Evolutionary conservation across 805 yeast genomes (phyloP), one percentile per base, ranked within the genome.

Genomic region (Kockiozyma suomiensis): DNA sequence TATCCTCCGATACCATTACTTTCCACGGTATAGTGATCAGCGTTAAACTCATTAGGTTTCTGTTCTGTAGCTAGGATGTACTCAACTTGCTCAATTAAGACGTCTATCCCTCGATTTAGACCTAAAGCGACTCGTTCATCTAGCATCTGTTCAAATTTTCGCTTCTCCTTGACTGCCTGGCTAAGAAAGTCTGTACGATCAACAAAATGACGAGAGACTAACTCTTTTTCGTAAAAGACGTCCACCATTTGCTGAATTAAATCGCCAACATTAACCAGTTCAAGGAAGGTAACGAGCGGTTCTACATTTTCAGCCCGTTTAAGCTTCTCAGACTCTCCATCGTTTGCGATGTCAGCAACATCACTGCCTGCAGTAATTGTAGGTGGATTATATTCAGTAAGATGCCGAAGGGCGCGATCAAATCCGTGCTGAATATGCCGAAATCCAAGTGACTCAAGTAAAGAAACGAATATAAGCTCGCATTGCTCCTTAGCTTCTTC

Each of bases 101-200:
- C 92, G 62, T 89, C 96, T 35, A 94, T 90, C 43, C 97, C 96
- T n/a, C 88, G 82, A 68, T 90, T 92, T 32, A 94, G 78, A 0
- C 99, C 99, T 69, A 88, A 88, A 0, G 98, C 99, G 19, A 94
- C 97, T 70, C 81, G 87, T 55, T 85, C 89, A 73, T 94, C 99
- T 10, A 94, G 81, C 74, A 84, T 77, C 6, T 83, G 83, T 70
- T 94, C 99, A 62, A 94, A 82, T 59, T 81, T 82, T 70, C 90
- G 88, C 70, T 94, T 96, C 41, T 85, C 82, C 68, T 86, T 89
- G 50, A 90, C 82, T 6, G 93, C 81, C 5, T 86, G 86, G 61
- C 89, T 85, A 55, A 90, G 78, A 68, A 92, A 89, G 62, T 94
- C 96, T 64, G 86, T 88, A 56, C 85, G 82, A 67, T 86, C 85